Percentiles rank a stretch among this genome's conserved stretches.
Conservation (phyloP, 164 flowering plant genomes). For the Umbilicus rupestris region DNA sequence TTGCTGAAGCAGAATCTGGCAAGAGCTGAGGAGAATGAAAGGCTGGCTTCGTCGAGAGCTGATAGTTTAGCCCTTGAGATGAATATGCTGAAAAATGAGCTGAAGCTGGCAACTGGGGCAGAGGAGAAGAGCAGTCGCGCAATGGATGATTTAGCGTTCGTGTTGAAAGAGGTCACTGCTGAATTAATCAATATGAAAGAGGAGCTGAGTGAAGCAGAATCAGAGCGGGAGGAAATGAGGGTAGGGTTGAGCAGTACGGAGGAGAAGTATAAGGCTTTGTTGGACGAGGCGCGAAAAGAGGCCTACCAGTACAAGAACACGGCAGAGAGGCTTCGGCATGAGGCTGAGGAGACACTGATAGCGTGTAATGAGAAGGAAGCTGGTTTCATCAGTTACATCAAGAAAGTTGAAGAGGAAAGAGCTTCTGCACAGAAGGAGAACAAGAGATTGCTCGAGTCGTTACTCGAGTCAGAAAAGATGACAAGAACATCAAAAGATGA, state of each 20-base stretch:
- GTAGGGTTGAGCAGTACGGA: constrained; percentile 21
- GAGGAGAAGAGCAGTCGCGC: constrained; percentile 68
- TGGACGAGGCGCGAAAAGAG: constrained; percentile 48
- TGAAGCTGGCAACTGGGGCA: constrained; percentile 48
- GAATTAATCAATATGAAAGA: constrained; percentile 47
- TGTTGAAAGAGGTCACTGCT: constrained; percentile 56
- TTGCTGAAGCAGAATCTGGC: constrained; percentile 18
- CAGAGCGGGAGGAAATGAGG: constrained; percentile 30
- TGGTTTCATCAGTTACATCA: constrained; percentile 61
- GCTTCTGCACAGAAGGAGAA: constrained; percentile 31
- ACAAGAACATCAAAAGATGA: constrained; percentile 44
- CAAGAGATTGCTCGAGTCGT: constrained; percentile 21
- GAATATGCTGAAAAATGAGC: constrained; percentile 32
- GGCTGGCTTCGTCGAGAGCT: constrained; percentile 18
- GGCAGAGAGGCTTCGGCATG: constrained; percentile 47
- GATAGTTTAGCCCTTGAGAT: constrained; percentile 25
- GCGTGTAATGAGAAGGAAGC: constrained; percentile 72
- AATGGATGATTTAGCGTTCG: constrained; percentile 74
- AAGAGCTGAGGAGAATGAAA: constrained; percentile 24
- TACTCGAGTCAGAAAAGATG: constrained; percentile 31
- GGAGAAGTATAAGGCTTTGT: constrained; percentile 25
- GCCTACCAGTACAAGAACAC: constrained; percentile 33
- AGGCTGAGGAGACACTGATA: constrained; percentile 59
- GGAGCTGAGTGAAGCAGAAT: constrained; percentile 25
- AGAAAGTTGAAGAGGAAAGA: constrained; percentile 56